A percentile compares a stretch with the other conserved stretches of the same genome.
phyloP scores from a whole-genome alignment of 768 basidiomycete species.

The Hydnum rufescens region DNA sequence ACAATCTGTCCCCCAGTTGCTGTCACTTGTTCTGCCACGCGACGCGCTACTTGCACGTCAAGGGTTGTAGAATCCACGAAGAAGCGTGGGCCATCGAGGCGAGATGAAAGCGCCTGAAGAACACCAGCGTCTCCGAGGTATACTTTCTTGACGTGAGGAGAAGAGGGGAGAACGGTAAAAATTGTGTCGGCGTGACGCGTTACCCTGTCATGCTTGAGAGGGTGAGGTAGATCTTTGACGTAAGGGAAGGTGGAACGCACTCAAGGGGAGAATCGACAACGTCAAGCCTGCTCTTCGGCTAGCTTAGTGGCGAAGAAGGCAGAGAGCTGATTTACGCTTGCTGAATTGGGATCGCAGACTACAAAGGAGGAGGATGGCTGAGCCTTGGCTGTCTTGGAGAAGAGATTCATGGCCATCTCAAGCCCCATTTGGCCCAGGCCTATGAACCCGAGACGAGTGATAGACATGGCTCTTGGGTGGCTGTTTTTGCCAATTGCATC shows the following conservation, averaged over 20 bases:
- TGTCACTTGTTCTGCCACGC: slow-evolving; percentile 36
- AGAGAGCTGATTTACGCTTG: slow-evolving; percentile 32
- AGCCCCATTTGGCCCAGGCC: slow-evolving; percentile 79
- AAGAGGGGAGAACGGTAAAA: slow-evolving; percentile 83
- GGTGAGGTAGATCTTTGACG: background rate
- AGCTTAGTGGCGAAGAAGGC: slow-evolving; percentile 34
- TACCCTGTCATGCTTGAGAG: too few relatives aligned
- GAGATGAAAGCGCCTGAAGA: slow-evolving; percentile 20
- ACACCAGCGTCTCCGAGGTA: slow-evolving; percentile 26
- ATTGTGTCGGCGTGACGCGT: slow-evolving; percentile 26
- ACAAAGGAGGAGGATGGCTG: slow-evolving; percentile 27
- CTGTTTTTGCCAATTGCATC: too few relatives aligned
- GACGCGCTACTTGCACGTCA: slow-evolving; percentile 53
- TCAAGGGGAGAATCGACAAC: slow-evolving; percentile 48
- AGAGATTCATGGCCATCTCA: slow-evolving; percentile 72
- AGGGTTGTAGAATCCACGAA: slow-evolving; percentile 85
- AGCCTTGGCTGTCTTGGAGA: slow-evolving; percentile 30
- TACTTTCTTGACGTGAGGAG: slow-evolving; percentile 65
- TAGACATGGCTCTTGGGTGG: background rate
- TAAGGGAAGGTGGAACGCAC: slow-evolving; percentile 26
- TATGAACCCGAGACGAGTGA: slow-evolving; percentile 38
- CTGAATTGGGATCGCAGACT: slow-evolving; percentile 58
- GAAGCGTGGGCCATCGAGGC: slow-evolving; percentile 16
- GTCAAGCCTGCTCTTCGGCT: slow-evolving; percentile 36
- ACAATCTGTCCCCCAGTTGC: slow-evolving; percentile 51